These are phyloP conservation scores for Discostella pseudostelligera DNA, from an alignment of 108 stramenopile species.

Conservation along the genomic window DNA sequence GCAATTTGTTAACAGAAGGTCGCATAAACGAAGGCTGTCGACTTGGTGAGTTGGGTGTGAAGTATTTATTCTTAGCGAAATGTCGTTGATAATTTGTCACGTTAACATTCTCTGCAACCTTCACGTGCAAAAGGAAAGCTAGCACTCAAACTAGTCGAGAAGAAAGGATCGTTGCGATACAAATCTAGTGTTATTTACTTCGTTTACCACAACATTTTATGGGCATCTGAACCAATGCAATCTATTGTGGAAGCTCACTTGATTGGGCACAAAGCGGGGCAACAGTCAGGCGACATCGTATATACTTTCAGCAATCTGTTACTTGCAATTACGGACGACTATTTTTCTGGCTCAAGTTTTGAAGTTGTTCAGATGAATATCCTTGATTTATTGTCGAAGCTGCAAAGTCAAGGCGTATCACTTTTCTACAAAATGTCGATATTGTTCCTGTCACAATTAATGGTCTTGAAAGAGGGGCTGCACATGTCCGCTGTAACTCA, in stretches of 20 bases:
- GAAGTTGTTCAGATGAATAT: slow-evolving; percentile 2
- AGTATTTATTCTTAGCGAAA: too few species aligned
- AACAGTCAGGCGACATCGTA: slow-evolving; percentile 11
- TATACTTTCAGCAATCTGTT: neutral
- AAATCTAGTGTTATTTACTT: neutral
- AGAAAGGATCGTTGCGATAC: neutral
- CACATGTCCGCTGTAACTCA: neutral
- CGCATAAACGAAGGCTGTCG: neutral
- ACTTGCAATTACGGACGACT: neutral
- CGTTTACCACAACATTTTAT: neutral
- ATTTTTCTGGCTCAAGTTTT: slow-evolving; percentile 11
- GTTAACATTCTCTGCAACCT: neutral
- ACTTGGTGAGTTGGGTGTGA: slow-evolving; percentile 8
- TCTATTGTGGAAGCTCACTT: slow-evolving; percentile 7
- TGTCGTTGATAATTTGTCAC: neutral
- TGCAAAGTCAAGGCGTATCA: neutral
- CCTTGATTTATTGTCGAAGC: slow-evolving; percentile 2
- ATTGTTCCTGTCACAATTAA: neutral
- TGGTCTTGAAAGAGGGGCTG: neutral
- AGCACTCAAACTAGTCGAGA: slow-evolving; percentile 12
- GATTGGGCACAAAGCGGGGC: slow-evolving; percentile 1
- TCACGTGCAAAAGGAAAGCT: neutral
- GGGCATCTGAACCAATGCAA: slow-evolving; percentile 20
- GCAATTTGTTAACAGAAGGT: neutral
- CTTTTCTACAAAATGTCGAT: neutral